Evolutionary conservation across 345 rosid species (phyloP).

Genomic region (Durio zibethinus): DNA sequence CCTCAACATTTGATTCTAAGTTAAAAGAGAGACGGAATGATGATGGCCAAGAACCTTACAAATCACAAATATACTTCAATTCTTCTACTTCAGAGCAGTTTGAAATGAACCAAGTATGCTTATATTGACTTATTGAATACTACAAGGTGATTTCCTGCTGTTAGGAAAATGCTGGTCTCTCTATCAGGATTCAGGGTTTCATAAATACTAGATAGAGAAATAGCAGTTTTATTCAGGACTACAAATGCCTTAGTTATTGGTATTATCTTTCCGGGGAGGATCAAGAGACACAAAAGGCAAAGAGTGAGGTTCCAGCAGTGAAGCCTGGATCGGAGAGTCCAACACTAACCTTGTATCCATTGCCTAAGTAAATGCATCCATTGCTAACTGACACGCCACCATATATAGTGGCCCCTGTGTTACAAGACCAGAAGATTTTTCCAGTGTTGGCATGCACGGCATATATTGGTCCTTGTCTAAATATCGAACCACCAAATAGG

Average conservation of each 20-base stretch:
- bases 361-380: constrained; percentile 26
- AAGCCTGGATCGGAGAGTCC: constrained; percentile 3
- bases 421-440: constrained; percentile 20
- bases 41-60: no score
- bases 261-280: background rate
- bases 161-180: no score
- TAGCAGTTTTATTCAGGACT: no score
- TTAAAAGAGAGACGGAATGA: no score
- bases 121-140: no score
- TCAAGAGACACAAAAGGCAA: constrained; percentile 20
- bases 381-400: constrained; percentile 25
- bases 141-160: no score
- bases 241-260: background rate
- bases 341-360: constrained; percentile 9
- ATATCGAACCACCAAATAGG: constrained; percentile 23
- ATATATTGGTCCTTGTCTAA: constrained; percentile 19
- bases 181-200: no score
- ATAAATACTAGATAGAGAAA: no score
- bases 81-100: no score
- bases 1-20: no score
- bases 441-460: constrained; percentile 21
- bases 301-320: constrained; percentile 23
- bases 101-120: no score
- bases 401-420: constrained; percentile 19
- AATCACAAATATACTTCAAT: no score